Evolutionary conservation across 495 filamentous ascomycete species (phyloP).

Genomic region (Aspergillus bertholletiae): DNA sequence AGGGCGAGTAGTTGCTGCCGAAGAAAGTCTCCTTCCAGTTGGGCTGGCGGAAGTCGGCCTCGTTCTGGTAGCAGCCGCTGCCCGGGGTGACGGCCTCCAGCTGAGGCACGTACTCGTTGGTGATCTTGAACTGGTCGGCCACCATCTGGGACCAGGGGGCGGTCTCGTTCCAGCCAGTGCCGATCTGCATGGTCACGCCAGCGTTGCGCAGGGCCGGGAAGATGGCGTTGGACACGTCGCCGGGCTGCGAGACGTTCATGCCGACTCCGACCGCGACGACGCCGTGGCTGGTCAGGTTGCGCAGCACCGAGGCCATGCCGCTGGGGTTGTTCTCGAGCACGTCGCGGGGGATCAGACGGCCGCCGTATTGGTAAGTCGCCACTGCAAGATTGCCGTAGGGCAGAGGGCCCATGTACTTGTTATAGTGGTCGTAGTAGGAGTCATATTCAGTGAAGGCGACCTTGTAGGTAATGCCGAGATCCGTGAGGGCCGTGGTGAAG

Average conservation of each 20-base stretch:
- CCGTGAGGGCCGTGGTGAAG: constrained; percentile 25
- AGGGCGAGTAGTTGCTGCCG: constrained; percentile 40
- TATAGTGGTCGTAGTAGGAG: constrained; percentile 49
- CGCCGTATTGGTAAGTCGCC: constrained; percentile 50
- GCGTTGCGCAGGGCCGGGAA: constrained; percentile 54
- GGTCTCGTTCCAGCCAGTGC: constrained; percentile 38
- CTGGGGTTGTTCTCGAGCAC: constrained; percentile 44
- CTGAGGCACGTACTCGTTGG: constrained; percentile 39
- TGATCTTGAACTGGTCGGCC: constrained; percentile 34
- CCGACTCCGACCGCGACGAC: constrained; percentile 44
- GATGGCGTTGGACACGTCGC: constrained; percentile 49
- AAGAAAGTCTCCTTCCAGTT: constrained; percentile 54
- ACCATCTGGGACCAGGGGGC: constrained; percentile 42
- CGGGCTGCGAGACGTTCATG: constrained; percentile 34
- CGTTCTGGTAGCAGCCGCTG: constrained; percentile 37
- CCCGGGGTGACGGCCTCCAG: constrained; percentile 41
- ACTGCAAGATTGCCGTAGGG: constrained; percentile 41
- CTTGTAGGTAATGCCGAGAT: constrained; percentile 25
- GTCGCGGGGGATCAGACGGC: constrained; percentile 53
- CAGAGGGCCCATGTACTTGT: constrained; percentile 35
- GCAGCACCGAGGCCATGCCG: constrained; percentile 31
- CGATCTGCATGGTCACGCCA: constrained; percentile 43
- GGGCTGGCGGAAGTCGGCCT: constrained; percentile 47
- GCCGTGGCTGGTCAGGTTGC: constrained; percentile 37
- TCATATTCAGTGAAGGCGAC: constrained; percentile 26